A percentile compares a stretch with the other conserved stretches of the same genome.
Evolutionary conservation across 1,284 basidiomycete species (phyloP).

Genomic region (Xanthoconium separans): DNA sequence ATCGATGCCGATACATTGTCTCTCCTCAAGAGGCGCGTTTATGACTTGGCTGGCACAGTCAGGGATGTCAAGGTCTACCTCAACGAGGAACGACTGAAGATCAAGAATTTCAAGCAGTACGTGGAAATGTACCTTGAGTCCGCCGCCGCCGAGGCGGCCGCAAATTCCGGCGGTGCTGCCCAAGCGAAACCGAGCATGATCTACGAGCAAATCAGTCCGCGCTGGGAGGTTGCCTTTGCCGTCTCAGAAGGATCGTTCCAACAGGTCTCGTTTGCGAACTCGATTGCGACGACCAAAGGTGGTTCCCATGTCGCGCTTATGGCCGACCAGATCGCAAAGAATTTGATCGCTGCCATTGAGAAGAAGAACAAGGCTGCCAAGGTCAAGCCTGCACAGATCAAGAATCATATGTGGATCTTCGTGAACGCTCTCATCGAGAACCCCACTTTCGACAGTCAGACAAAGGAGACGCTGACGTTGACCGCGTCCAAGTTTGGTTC

Average conservation of each 20-base stretch:
- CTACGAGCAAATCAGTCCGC: constrained; percentile 76
- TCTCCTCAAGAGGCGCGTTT: constrained; percentile 92
- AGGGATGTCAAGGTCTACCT: constrained; percentile 93
- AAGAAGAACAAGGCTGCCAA: constrained; percentile 97
- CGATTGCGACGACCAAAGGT: constrained; percentile 96
- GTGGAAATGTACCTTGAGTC: constrained; percentile 91
- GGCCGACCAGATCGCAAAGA: constrained; percentile 88
- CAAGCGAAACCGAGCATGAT: constrained; percentile 77
- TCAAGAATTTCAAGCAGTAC: constrained; percentile 98
- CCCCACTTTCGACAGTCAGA: constrained; percentile 99
- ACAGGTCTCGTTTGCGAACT: constrained; percentile 97
- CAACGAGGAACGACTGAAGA: constrained; percentile 90
- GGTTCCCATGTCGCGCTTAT: constrained; percentile 92
- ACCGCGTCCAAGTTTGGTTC: constrained; percentile 90
- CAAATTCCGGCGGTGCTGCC: constrained; percentile 71
- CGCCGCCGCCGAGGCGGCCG: constrained; percentile 63
- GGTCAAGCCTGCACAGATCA: constrained; percentile 92
- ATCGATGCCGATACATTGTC: constrained; percentile 94
- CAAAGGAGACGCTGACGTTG: constrained; percentile 94
- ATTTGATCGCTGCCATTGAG: constrained; percentile 75
- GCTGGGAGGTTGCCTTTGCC: constrained; percentile 97
- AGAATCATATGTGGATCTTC: constrained; percentile 99
- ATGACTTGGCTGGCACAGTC: constrained; percentile 95
- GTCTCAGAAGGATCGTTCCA: constrained; percentile 90
- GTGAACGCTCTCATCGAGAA: constrained; percentile 97